Evolutionary conservation across 176 grass and related monocot genomes (phyloP), one percentile per base, ranked within the genome.

Genomic region (Eragrostis nindensis): DNA sequence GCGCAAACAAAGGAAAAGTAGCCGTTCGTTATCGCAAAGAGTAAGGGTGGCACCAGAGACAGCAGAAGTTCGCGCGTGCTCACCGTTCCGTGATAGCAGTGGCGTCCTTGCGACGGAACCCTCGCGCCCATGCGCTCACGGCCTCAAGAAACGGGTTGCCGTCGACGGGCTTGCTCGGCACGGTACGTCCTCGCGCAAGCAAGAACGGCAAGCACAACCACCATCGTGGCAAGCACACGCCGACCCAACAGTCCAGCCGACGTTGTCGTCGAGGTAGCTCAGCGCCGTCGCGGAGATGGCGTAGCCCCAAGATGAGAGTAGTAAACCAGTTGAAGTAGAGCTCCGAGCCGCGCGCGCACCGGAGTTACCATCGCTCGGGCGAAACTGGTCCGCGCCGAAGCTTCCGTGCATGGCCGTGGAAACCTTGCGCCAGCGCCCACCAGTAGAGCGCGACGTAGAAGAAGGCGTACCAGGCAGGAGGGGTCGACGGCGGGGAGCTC

Each of bases 221-320:
- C 21, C 85, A 90, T 86, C 36, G 75, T 68, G n/a, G 79, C 77
- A 70, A 88, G 57, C 87, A 91, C 43, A 66, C 70, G 61, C 70
- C 87, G 78, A 92, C 24, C 93, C 90, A 0, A 86, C 65, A 5
- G 76, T 68, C 90, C 90, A 95, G 40, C 32, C 32, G 32, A 36
- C 32, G 32, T 36, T 36, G 32, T 36, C 32, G 32, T 36, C 32
- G 32, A 36, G 32, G 32, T 36, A 36, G 4, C 32, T 36, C 32
- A 36, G 32, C 32, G 4, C 32, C 32, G 32, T 1, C 32, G 32
- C 32, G 32, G 32, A 36, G 32, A 36, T 36, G 32, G 32, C 32
- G 32, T 36, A 36, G 32, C 32, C 32, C 2, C 32, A 36, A 36
- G 32, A 36, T 36, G n/a, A 36, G 32, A 36, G 32, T 2, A 36